Evolutionary conservation across 371 early-diverging fungal species (phyloP).

Genomic region (Massospora cicadina): DNA sequence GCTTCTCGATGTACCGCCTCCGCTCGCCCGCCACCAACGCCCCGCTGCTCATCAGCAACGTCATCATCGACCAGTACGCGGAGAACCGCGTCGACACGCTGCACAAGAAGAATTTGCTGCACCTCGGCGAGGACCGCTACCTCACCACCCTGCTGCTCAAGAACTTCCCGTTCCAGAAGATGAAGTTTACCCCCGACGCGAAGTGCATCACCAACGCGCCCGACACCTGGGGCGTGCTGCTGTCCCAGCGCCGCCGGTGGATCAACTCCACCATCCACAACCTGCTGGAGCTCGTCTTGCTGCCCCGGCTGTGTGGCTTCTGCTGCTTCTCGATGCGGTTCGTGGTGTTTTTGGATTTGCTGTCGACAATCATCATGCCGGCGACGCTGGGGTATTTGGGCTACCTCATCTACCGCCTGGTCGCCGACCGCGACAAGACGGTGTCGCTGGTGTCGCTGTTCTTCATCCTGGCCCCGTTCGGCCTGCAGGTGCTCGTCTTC

Average conservation of each 20-base stretch:
- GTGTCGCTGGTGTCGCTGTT: slow-evolving; percentile 35
- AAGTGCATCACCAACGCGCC: slow-evolving; percentile 94
- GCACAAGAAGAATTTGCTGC: slow-evolving; percentile 83
- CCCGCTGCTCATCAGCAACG: slow-evolving; percentile 74
- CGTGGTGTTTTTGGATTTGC: slow-evolving; percentile 75
- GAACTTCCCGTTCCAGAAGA: slow-evolving; percentile 93
- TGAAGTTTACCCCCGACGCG: slow-evolving; percentile 91
- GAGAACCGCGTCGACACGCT: slow-evolving; percentile 89
- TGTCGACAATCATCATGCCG: slow-evolving; percentile 83
- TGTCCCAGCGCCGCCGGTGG: slow-evolving; percentile 88
- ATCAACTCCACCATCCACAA: slow-evolving; percentile 98
- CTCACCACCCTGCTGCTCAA: slow-evolving; percentile 96
- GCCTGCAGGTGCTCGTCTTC: slow-evolving; percentile 68
- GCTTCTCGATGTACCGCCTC: slow-evolving; percentile 91
- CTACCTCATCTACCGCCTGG: slow-evolving; percentile 48
- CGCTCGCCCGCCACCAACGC: slow-evolving; percentile 61
- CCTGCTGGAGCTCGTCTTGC: slow-evolving; percentile 70
- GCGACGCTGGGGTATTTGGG: slow-evolving; percentile 74
- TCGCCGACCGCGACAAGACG: slow-evolving; percentile 24
- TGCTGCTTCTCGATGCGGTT: slow-evolving; percentile 95
- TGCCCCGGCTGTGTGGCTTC: slow-evolving; percentile 84
- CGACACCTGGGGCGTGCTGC: slow-evolving; percentile 77
- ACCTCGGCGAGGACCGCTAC: slow-evolving; percentile 76
- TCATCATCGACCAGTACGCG: slow-evolving; percentile 81
- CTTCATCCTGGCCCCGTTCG: slow-evolving; percentile 58